Base-by-base conservation (phyloP, 106 monocot genomes). In the Posidonia australis region DNA sequence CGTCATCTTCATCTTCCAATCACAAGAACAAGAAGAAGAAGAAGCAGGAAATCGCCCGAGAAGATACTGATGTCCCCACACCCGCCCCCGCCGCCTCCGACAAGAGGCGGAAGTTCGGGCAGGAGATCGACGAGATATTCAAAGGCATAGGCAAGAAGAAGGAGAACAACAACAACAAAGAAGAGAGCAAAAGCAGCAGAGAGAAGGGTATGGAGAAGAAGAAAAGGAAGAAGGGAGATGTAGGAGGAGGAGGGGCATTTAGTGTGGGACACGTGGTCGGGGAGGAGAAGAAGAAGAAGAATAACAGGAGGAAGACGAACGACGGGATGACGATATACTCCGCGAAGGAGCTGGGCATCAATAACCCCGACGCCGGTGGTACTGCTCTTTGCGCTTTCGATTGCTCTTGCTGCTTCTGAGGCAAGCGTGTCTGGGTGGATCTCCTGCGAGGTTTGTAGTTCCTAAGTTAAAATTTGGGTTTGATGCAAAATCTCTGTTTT, bases 301-400 rank as follows among this genome's bases (percentile, higher is more conserved):
- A 48, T 41, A 59, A 36, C 21, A n/a, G 85, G 62, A 51, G 82
- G 76, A 80, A 23, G 70, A 90, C 89, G 20, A 70, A 27, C 1
- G 85, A 90, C 10, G 89, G 89, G 23, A 69, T 90, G 17, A 65
- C 75, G 12, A 74, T 90, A 26, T 90, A 90, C 75, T 80, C 89
- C 1, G 67, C 65, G 5, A 80, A 83, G 18, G 89, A 90, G 62
- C 71, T 85, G 13, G 78, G 85, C 3, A 43, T 82, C 49, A 77
- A 72, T 42, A 83, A 90, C 49, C 44, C 73, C 23, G 66, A 80
- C 5, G 85, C 89, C 1, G 89, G 89, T 1, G 85, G 77, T 44
- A 89, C 89, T 0, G 60, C 85, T 26, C 80, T 82, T 18, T 89
- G 89, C 70, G 85, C 89, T 46, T 89, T 89, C 62, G 82, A 89